Evolutionary conservation across 78 protist genomes (phyloP).

Genomic region (Parvularia atlantis): DNA sequence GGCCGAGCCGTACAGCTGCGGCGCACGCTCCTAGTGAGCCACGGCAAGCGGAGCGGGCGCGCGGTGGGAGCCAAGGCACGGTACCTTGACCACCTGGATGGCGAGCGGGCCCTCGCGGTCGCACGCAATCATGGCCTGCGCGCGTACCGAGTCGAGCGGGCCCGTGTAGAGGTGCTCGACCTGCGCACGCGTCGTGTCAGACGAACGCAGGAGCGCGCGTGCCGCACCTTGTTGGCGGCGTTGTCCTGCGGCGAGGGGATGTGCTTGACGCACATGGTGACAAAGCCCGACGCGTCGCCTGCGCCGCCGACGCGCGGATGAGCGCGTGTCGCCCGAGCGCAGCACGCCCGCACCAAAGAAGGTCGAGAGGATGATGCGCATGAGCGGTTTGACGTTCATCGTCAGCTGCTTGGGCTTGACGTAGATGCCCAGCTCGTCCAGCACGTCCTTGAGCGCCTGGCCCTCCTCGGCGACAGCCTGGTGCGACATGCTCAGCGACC

Average conservation of each 20-base stretch:
- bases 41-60: too few species aligned
- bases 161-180: slow-evolving; percentile 57
- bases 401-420: slow-evolving; percentile 25
- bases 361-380: slow-evolving; percentile 40
- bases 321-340: too few species aligned
- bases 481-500: neutral
- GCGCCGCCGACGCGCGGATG: too few species aligned
- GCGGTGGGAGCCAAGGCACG: too few species aligned
- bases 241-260: slow-evolving; percentile 73
- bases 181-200: neutral
- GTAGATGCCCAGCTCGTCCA: slow-evolving; percentile 61
- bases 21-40: too few species aligned
- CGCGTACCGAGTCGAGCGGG: slow-evolving; percentile 36
- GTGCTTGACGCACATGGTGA: slow-evolving; percentile 48
- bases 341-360: too few species aligned
- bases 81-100: slow-evolving; percentile 63
- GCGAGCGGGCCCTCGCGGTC: slow-evolving; percentile 78
- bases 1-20: slow-evolving; percentile 6
- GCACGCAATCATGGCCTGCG: slow-evolving; percentile 45
- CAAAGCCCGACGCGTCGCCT: slow-evolving; percentile 62
- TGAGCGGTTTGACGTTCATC: slow-evolving; percentile 58
- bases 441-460: neutral
- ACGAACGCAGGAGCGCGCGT: neutral
- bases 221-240: slow-evolving; percentile 38
- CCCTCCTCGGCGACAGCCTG: slow-evolving; percentile 26